Evolutionary conservation across 495 filamentous ascomycete species (phyloP).

Genomic region (Aspergillus taichungensis): DNA sequence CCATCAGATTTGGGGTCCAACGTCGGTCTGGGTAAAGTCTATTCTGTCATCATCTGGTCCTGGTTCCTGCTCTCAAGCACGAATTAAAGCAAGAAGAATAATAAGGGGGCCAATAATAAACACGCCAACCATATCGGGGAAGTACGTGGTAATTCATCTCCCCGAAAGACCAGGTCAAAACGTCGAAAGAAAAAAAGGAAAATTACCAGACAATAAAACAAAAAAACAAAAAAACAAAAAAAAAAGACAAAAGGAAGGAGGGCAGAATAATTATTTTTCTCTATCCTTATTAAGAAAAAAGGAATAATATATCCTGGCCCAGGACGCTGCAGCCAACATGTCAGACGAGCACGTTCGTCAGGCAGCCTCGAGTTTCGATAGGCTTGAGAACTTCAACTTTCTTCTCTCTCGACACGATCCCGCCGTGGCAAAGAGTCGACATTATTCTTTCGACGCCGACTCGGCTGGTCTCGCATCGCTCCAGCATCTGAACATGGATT

Average conservation of each 20-base stretch:
- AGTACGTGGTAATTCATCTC: slow-evolving; percentile 1
- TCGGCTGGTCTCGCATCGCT: slow-evolving; percentile 27
- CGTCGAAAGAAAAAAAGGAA: neutral
- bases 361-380: slow-evolving; percentile 26
- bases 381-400: slow-evolving; percentile 38
- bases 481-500: slow-evolving; percentile 33
- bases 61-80: slow-evolving; percentile 4
- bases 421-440: slow-evolving; percentile 24
- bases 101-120: neutral
- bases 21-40: slow-evolving; percentile 3
- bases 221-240: slow-evolving; percentile 3
- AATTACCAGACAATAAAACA: neutral
- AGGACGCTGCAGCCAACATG: slow-evolving; percentile 23
- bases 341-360: slow-evolving; percentile 30
- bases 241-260: slow-evolving; percentile 6
- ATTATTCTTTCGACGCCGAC: slow-evolving; percentile 39
- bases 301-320: slow-evolving; percentile 8
- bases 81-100: slow-evolving; percentile 2
- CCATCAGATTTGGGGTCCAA: slow-evolving; percentile 23
- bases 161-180: neutral
- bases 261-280: slow-evolving; percentile 2
- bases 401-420: slow-evolving; percentile 33
- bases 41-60: slow-evolving; percentile 11
- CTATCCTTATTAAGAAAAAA: slow-evolving; percentile 7
- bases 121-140: slow-evolving; percentile 8